These are phyloP conservation scores for Rhizopus sp. DNA, from an alignment of 371 early-diverging fungal genomes.

Conservation along the genomic window DNA sequence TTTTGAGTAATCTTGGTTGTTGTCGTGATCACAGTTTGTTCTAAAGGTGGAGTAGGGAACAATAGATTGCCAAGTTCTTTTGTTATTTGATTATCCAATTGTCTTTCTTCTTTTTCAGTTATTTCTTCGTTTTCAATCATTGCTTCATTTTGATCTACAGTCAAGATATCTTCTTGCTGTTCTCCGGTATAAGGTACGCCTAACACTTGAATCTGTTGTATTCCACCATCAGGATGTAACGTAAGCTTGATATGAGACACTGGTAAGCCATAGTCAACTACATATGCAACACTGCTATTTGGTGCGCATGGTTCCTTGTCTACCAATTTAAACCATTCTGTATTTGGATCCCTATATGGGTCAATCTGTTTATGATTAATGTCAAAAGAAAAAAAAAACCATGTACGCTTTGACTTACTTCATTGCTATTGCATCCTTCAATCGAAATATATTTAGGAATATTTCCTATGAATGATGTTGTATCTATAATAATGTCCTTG, in stretches of 20 bases:
- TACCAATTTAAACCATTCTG: conserved; percentile 25
- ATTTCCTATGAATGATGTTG: conserved; percentile 59
- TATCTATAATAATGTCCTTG: conserved; percentile 69
- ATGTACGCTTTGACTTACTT: conserved; percentile 14
- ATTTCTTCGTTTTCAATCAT: background rate
- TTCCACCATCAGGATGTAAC: conserved; percentile 37
- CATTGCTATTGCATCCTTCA: conserved; percentile 29
- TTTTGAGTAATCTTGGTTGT: conserved; percentile 11
- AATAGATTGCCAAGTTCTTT: background rate
- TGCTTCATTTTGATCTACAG: background rate
- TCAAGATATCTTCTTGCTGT: background rate
- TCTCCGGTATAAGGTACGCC: conserved; percentile 9
- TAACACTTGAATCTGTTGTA: conserved; percentile 31
- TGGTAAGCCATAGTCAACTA: conserved; percentile 1
- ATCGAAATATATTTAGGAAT: conserved; percentile 22
- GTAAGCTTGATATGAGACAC: conserved; percentile 28
- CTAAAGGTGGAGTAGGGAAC: conserved; percentile 5
- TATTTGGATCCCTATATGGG: conserved; percentile 14
- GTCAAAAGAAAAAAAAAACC: background rate
- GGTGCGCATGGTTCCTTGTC: background rate
- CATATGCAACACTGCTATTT: background rate
- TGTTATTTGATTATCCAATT: background rate
- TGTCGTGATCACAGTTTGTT: conserved; percentile 2
- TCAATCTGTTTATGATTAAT: conserved; percentile 13
- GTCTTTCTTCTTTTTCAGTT: background rate